These are phyloP conservation scores for Lactarius pseudohatsudake DNA, from an alignment of 768 basidiomycete genomes.

Conservation along the genomic window DNA sequence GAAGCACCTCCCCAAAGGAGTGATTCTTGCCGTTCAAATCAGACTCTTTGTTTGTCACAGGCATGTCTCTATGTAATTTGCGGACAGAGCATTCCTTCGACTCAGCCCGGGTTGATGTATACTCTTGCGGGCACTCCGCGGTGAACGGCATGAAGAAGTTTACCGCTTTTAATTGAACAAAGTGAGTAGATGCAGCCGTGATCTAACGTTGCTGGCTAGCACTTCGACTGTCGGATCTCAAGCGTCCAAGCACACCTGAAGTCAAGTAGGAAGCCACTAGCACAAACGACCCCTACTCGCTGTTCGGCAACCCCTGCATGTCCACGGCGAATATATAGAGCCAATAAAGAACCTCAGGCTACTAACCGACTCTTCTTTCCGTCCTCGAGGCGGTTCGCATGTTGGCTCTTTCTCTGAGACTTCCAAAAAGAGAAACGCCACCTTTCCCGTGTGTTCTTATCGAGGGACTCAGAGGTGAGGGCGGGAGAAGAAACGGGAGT, in stretches of 20 bases:
- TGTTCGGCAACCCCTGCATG: too few relatives aligned
- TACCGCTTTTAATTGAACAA: neutral
- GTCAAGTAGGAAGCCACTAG: neutral
- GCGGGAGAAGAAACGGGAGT: neutral
- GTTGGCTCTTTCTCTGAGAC: neutral
- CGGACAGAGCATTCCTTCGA: too few relatives aligned
- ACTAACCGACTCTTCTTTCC: neutral
- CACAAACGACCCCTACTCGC: neutral
- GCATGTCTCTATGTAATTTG: too few relatives aligned
- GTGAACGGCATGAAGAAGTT: neutral
- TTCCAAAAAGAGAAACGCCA: neutral
- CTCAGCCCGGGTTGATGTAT: too few relatives aligned
- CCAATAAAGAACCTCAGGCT: neutral
- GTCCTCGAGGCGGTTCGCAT: neutral
- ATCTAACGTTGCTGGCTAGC: too few relatives aligned
- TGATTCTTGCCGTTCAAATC: too few relatives aligned
- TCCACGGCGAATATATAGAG: neutral
- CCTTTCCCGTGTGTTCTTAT: neutral
- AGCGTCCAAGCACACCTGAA: too few relatives aligned
- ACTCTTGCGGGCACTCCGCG: too few relatives aligned
- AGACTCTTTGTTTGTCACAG: too few relatives aligned
- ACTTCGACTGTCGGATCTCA: neutral
- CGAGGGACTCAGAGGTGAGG: neutral
- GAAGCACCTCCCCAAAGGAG: too few relatives aligned
- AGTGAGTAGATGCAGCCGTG: too few relatives aligned